A percentile compares a stretch with the other conserved stretches of the same genome.
Evolutionary conservation across 306 rosid species (phyloP).

Genomic region (barrel medic (Medicago truncatula)): DNA sequence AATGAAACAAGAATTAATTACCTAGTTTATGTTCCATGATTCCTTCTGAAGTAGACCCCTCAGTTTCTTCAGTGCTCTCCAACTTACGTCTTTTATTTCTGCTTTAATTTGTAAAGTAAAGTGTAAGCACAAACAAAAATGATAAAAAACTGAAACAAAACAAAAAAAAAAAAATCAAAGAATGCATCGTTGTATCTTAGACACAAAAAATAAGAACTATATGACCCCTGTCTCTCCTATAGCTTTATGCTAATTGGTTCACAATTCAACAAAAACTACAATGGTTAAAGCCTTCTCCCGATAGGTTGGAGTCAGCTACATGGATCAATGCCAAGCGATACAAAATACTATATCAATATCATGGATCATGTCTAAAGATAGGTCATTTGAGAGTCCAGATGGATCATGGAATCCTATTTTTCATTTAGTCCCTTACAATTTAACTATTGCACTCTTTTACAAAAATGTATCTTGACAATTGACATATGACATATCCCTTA

Average conservation of each 20-base stretch:
- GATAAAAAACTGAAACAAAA: constrained; percentile 34
- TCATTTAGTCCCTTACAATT: neutral
- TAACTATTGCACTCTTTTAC: constrained; percentile 1
- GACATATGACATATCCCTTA: neutral
- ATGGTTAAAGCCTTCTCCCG: neutral
- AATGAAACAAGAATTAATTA: constrained; percentile 40
- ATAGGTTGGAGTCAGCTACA: neutral
- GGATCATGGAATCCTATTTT: neutral
- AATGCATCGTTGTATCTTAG: constrained; percentile 18
- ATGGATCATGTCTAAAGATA: neutral
- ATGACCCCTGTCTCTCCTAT: neutral
- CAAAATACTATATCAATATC: constrained; percentile 6
- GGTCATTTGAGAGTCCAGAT: constrained; percentile 3
- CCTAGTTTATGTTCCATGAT: constrained; percentile 48
- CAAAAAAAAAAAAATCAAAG: constrained; percentile 17
- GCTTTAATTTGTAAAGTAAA: constrained; percentile 42
- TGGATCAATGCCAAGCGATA: neutral
- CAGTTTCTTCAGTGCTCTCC: constrained; percentile 53
- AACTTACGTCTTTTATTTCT: constrained; percentile 66
- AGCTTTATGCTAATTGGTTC: constrained; percentile 30
- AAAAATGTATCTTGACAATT: neutral
- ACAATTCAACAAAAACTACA: constrained; percentile 9
- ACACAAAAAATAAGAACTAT: constrained; percentile 4
- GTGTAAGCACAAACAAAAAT: neutral
- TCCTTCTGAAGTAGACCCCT: constrained; percentile 52